Evolutionary conservation across 73 alveolate genomes (phyloP).

Genomic region (Tetrahymena malaccensis): DNA sequence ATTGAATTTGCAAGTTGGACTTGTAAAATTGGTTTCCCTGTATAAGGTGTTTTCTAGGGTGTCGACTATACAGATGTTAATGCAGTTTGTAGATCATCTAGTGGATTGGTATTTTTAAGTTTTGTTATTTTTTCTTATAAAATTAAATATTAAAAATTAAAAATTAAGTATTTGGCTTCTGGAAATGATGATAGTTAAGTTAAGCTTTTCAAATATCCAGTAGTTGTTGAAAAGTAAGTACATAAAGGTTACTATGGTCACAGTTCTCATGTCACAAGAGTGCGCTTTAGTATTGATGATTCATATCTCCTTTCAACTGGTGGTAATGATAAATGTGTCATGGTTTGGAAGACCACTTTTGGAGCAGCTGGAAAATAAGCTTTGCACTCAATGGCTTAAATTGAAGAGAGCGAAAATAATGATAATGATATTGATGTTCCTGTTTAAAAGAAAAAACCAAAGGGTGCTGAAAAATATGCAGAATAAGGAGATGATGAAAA

Average conservation of each 20-base stretch:
- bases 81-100: conserved; percentile 72
- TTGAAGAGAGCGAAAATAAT: conserved; percentile 41
- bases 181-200: conserved; percentile 91
- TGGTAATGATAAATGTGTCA: conserved; percentile 95
- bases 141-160: not conserved
- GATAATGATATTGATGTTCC: conserved; percentile 39
- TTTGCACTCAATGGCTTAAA: not conserved
- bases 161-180: conserved; percentile 73
- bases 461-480: conserved; percentile 29
- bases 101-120: not conserved
- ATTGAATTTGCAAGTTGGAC: conserved; percentile 93
- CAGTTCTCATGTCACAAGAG: conserved; percentile 94
- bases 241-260: conserved; percentile 92
- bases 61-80: conserved; percentile 90
- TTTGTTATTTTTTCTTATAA: not conserved
- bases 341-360: conserved; percentile 95
- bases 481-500: conserved; percentile 27
- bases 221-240: conserved; percentile 80
- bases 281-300: conserved; percentile 85
- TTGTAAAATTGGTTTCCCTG: conserved; percentile 94
- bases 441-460: conserved; percentile 15
- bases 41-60: conserved; percentile 93
- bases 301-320: conserved; percentile 84
- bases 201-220: conserved; percentile 90
- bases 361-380: conserved; percentile 46